Evolutionary conservation across 306 rosid species (phyloP).

Genomic region (Cicer yamashitae): DNA sequence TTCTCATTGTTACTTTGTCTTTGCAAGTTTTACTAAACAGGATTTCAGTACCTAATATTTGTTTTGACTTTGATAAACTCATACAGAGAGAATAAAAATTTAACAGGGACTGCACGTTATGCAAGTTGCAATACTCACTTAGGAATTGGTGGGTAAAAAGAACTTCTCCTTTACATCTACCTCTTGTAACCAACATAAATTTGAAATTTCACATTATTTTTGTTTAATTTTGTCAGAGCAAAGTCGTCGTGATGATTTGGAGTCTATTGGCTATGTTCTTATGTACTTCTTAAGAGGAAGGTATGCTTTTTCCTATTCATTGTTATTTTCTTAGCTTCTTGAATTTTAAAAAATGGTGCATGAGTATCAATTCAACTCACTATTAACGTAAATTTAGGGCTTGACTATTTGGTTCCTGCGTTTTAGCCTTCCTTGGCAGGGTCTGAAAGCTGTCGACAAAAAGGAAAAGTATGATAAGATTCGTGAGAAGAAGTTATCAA

Average conservation of each 20-base stretch:
- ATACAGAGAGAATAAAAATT: slow-evolving; percentile 81
- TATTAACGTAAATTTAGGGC: slow-evolving; percentile 25
- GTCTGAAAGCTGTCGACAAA: slow-evolving; percentile 74
- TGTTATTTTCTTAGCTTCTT: slow-evolving; percentile 31
- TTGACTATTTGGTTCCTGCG: slow-evolving; percentile 44
- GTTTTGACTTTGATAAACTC: slow-evolving; percentile 47
- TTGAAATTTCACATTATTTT: slow-evolving; percentile 32
- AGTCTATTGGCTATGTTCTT: slow-evolving; percentile 88
- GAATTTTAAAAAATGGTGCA: slow-evolving; percentile 22
- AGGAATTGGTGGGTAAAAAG: slow-evolving; percentile 68
- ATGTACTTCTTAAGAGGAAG: slow-evolving; percentile 90
- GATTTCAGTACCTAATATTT: slow-evolving; percentile 42
- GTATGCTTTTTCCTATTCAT: slow-evolving; percentile 51
- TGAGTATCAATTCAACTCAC: slow-evolving; percentile 12
- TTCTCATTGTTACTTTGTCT: slow-evolving; percentile 30
- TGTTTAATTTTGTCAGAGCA: slow-evolving; percentile 64
- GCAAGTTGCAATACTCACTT: slow-evolving; percentile 90
- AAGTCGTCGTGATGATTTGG: slow-evolving; percentile 92
- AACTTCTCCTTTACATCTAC: slow-evolving; percentile 31
- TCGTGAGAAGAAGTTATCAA: slow-evolving; percentile 79
- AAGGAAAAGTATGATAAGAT: slow-evolving; percentile 86
- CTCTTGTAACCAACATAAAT: slow-evolving; percentile 12
- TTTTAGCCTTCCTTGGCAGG: slow-evolving; percentile 97
- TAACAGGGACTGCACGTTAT: slow-evolving; percentile 90
- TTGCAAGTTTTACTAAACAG: slow-evolving; percentile 19